phyloP scores from a whole-genome alignment of 257 asterid genomes.

The Hygrophila difformis region DNA sequence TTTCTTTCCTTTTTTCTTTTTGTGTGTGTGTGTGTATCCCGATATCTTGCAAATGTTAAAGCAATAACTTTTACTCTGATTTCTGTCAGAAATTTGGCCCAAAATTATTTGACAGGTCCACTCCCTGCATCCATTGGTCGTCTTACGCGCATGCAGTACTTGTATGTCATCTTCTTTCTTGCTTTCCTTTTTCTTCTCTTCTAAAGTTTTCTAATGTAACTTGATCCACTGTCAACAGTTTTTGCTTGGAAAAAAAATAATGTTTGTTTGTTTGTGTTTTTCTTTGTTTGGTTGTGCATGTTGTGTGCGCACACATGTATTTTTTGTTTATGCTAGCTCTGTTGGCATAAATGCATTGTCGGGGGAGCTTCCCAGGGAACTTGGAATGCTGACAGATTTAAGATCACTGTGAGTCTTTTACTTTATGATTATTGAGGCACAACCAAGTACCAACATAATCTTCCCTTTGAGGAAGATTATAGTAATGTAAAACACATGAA shows the following conservation, averaged over 20 bases:
- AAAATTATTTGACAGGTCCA: too few species aligned
- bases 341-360: slow-evolving; percentile 59
- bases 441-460: neutral
- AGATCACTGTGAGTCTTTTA: slow-evolving; percentile 42
- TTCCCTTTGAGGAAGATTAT: neutral
- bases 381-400: slow-evolving; percentile 67
- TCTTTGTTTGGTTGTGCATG: too few species aligned
- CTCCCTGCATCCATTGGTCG: slow-evolving; percentile 52
- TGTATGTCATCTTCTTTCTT: slow-evolving; percentile 29
- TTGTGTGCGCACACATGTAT: too few species aligned
- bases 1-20: too few species aligned
- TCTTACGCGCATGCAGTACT: slow-evolving; percentile 50
- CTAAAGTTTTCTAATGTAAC: too few species aligned
- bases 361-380: slow-evolving; percentile 62
- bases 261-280: slow-evolving; percentile 1
- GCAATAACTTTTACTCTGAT: too few species aligned
- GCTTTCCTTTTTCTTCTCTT: neutral
- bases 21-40: too few species aligned
- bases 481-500: neutral
- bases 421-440: neutral
- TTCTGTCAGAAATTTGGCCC: too few species aligned
- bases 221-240: neutral
- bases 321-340: slow-evolving; percentile 39
- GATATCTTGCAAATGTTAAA: too few species aligned
- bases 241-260: neutral